Conservation (phyloP, 1,139 yeast species). For the Hansenula lynferdii region DNA sequence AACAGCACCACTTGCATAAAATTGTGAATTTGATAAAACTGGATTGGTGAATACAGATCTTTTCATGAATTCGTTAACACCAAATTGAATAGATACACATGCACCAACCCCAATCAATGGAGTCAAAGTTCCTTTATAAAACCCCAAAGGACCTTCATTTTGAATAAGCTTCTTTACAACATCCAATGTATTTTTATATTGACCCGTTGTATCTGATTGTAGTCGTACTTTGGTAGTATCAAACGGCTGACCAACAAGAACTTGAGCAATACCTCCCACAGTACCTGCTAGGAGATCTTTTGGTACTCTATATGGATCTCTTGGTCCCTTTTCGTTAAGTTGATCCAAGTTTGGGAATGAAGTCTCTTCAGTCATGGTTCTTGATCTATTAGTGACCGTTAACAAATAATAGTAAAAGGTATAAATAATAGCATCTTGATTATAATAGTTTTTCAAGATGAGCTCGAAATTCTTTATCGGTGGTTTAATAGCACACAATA, state of each 20-base stretch:
- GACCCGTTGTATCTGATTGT: slow-evolving; percentile 79
- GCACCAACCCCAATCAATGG: slow-evolving; percentile 95
- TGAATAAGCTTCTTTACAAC: slow-evolving; percentile 65
- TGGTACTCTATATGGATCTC: slow-evolving; percentile 43
- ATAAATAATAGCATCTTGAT: no score
- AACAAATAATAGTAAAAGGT: no score
- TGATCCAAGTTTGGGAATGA: slow-evolving; percentile 15
- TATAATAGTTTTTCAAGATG: no score
- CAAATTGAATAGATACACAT: slow-evolving; percentile 80
- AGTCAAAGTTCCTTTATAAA: slow-evolving; percentile 83
- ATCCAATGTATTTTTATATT: slow-evolving; percentile 69
- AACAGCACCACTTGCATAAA: slow-evolving; percentile 75
- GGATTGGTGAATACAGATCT: slow-evolving; percentile 48
- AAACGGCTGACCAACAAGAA: slow-evolving; percentile 93
- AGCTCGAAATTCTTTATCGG: no score
- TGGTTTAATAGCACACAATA: no score
- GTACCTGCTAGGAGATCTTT: slow-evolving; percentile 91
- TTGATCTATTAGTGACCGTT: slow-evolving; percentile 10
- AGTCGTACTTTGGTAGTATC: slow-evolving; percentile 91
- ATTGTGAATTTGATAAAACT: slow-evolving; percentile 48
- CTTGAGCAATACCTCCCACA: slow-evolving; percentile 92
- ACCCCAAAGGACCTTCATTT: slow-evolving; percentile 76
- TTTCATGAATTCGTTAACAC: slow-evolving; percentile 93
- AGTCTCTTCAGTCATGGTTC: slow-evolving; percentile 20
- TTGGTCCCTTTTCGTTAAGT: slow-evolving; percentile 3